Base-by-base conservation (phyloP, 257 asterid genomes). In the Cruciata laevipes region DNA sequence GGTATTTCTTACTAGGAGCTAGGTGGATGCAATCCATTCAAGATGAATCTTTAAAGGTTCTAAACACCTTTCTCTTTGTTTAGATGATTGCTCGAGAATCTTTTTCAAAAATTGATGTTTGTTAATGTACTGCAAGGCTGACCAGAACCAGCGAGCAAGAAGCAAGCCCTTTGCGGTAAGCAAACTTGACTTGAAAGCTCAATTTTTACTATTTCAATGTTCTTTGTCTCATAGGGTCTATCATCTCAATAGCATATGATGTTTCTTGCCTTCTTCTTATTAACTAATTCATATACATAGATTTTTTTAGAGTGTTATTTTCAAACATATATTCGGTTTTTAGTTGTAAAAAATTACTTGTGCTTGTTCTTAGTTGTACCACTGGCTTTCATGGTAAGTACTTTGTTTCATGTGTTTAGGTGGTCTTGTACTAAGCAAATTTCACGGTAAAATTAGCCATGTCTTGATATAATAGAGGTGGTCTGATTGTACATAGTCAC, bases 11-110 rank as follows among this genome's bases (percentile, higher is more conserved):
- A 93, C 81, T 93, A 81, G 98, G 98, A 81, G 98, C 98, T 73
- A 88, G 77, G 76, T 93, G 96, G 98, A 93, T 93, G 66, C 97
- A 87, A 63, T 86, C 97, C 64, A 82, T 93, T 73, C 95, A 87
- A 73, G 93, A 88, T 74, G 85, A 95, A 57, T 90, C 96, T 71
- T 82, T 90, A 74, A 85, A 87, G 99, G 99, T 93, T 67, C 55
- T 70, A 70, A 3, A 74, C 51, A 68, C 64, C 64, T 79, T 37
- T 42, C 52, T 69, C 71, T n/a, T 69, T 57, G 79, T 27, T 60
- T 12, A 20, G 16, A 31, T 60, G 40, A 32, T 64, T 72, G 42
- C 17, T 69, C 30, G 71, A 61, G 31, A 57, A 33, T 38, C 24
- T 75, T 44, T 64, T 60, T 72, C 72, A 79, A 75, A 55, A 57